These are phyloP conservation scores for Suillus alpinus DNA, from an alignment of 768 basidiomycete species.

Conservation along the genomic window DNA sequence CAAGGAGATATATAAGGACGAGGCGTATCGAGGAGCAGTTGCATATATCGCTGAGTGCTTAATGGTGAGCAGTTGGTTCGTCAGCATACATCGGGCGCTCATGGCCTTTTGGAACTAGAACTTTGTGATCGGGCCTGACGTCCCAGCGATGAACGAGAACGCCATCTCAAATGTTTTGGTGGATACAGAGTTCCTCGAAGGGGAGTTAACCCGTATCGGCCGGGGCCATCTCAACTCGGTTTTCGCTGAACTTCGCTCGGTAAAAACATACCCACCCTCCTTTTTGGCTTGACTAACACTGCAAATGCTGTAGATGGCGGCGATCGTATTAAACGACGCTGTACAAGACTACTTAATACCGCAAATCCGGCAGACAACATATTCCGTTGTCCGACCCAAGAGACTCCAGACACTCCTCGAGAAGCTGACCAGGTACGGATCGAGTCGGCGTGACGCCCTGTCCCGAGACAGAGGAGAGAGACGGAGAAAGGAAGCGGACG, in stretches of 20 bases:
- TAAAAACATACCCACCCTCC: slow-evolving; percentile 35
- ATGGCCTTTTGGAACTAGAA: slow-evolving; percentile 42
- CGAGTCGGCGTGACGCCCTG: slow-evolving; percentile 54
- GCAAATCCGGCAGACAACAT: slow-evolving; percentile 63
- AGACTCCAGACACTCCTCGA: slow-evolving; percentile 72
- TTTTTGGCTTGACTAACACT: slow-evolving; percentile 5
- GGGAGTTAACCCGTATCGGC: slow-evolving; percentile 77
- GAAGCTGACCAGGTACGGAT: slow-evolving; percentile 71
- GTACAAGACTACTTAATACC: slow-evolving; percentile 82
- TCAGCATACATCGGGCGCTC: not conserved
- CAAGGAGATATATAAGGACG: slow-evolving; percentile 82
- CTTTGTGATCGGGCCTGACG: slow-evolving; percentile 73
- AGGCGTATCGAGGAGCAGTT: slow-evolving; percentile 87
- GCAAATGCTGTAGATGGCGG: slow-evolving; percentile 49
- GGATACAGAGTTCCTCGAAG: slow-evolving; percentile 86
- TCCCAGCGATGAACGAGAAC: slow-evolving; percentile 82
- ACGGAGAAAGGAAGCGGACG: slow-evolving; percentile 75
- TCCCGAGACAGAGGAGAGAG: slow-evolving; percentile 68
- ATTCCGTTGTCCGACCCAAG: slow-evolving; percentile 64
- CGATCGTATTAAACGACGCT: slow-evolving; percentile 68
- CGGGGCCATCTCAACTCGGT: slow-evolving; percentile 65
- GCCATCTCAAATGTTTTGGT: slow-evolving; percentile 82
- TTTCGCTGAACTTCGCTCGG: slow-evolving; percentile 78
- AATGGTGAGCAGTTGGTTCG: slow-evolving; percentile 58
- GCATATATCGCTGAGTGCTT: slow-evolving; percentile 83